phyloP scores from a whole-genome alignment of 805 yeast genomes.

The Saturnispora quitensis region DNA sequence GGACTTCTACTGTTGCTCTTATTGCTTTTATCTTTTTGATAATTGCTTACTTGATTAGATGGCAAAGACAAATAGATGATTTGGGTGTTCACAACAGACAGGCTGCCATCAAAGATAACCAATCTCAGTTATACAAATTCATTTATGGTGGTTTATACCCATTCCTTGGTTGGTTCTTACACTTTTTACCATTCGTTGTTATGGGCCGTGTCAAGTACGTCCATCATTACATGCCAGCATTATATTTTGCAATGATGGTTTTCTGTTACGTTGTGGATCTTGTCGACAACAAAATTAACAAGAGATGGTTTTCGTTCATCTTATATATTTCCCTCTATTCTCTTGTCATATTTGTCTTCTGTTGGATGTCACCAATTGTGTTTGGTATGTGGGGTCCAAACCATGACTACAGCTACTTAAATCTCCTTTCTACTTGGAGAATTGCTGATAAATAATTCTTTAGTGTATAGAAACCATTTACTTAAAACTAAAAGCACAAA shows the following conservation, averaged over 20 bases:
- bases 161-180: slow-evolving; percentile 83
- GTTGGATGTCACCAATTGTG: slow-evolving; percentile 55
- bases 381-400: slow-evolving; percentile 70
- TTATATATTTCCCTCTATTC: slow-evolving; percentile 41
- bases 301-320: slow-evolving; percentile 19
- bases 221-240: slow-evolving; percentile 93
- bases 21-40: slow-evolving; percentile 40
- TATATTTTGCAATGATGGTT: slow-evolving; percentile 84
- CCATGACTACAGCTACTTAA: slow-evolving; percentile 39
- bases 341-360: slow-evolving; percentile 47
- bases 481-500: not conserved
- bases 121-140: slow-evolving; percentile 23
- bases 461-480: not conserved
- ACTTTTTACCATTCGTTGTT: slow-evolving; percentile 76
- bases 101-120: slow-evolving; percentile 6
- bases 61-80: slow-evolving; percentile 73
- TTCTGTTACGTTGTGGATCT: slow-evolving; percentile 52
- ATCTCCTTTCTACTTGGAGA: slow-evolving; percentile 51
- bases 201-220: slow-evolving; percentile 97
- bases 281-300: slow-evolving; percentile 16
- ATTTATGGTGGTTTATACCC: slow-evolving; percentile 71
- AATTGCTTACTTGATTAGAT: slow-evolving; percentile 49
- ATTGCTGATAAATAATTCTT: slow-evolving; percentile 10
- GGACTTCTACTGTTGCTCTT: slow-evolving; percentile 60
- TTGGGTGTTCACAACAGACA: slow-evolving; percentile 29